These are phyloP conservation scores for Neostapfia colusana DNA, from an alignment of 176 grass and related monocot species.

Conservation along the genomic window DNA sequence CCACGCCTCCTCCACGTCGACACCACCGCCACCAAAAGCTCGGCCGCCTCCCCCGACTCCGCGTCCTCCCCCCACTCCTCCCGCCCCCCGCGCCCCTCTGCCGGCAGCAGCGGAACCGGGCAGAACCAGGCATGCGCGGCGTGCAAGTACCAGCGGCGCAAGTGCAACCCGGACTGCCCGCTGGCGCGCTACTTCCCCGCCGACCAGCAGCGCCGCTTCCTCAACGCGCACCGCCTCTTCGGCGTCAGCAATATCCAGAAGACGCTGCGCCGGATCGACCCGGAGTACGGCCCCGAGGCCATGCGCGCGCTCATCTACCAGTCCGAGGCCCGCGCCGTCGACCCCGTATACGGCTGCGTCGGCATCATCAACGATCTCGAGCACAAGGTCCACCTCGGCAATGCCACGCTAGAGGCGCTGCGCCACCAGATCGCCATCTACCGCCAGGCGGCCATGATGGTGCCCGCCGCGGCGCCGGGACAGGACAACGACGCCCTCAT, in stretches of 20 bases:
- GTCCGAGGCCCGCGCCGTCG: slow-evolving; percentile 39
- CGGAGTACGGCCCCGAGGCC: slow-evolving; percentile 37
- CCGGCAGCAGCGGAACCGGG: neutral
- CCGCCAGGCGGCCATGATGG: neutral
- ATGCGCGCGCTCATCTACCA: slow-evolving; percentile 56
- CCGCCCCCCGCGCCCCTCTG: too few relatives aligned
- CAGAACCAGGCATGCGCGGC: slow-evolving; percentile 60
- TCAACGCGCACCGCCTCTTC: slow-evolving; percentile 61
- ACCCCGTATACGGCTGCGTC: slow-evolving; percentile 48
- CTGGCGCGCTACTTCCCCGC: slow-evolving; percentile 69
- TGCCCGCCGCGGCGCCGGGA: neutral
- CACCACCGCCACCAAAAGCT: neutral
- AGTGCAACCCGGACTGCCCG: slow-evolving; percentile 56
- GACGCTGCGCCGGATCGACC: slow-evolving; percentile 22
- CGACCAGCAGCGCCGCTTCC: slow-evolving; percentile 56
- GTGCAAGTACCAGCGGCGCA: slow-evolving; percentile 67
- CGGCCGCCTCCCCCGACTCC: too few relatives aligned
- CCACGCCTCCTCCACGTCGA: slow-evolving; percentile 9
- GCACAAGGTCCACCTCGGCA: neutral
- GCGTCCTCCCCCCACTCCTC: slow-evolving; percentile 12
- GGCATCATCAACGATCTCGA: neutral
- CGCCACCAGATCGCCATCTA: slow-evolving; percentile 17
- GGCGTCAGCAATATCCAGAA: slow-evolving; percentile 57
- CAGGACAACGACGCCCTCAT: neutral
- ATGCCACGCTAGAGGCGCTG: neutral